Evolutionary conservation across 345 rosid species (phyloP), one percentile per base, ranked within the genome.

Genomic region (Carallia pectinifolia): DNA sequence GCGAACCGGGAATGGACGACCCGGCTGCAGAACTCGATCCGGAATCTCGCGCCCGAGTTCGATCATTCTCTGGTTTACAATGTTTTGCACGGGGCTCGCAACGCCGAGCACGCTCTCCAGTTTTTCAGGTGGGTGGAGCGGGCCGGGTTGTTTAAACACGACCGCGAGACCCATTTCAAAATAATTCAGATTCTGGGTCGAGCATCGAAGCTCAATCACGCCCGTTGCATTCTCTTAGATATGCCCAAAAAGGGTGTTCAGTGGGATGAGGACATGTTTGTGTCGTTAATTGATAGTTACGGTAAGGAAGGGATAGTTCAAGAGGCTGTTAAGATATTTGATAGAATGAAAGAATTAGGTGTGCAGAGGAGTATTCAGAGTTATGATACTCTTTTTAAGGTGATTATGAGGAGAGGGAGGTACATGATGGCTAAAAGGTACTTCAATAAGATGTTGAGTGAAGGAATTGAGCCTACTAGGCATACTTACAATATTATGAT

Each of bases 51-150:
- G 15, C 91, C 96, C 7, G 86, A 83, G 58, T 93, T 92, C 71
- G 96, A 91, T 62, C 85, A 86, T 68, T 76, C 95, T 4, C 65
- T 93, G 12, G 96, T 91, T 7, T 91, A 91, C 68, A 93, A 91
- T 47, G 97, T 91, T 1, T 75, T 89, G 68, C 96, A 93, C 63
- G 80, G 89, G 15, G 89, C 98, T 4, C 81, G 77, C 62, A 84
- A 84, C 62, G 71, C 86, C 50, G 98, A 91, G 29, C 98, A 90
- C 48, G 98, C 96, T 53, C 96, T 93, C 73, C 98, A 93, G 70
- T 93, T 93, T 85, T 93, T 89, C 74, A 79, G 98, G 59, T 93
- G 96, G 98, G 85, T 93, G 6, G 96, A 93, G 80, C 92, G 98
- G 71, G 75, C 96, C 17, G 94, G 94, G 13, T 78, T 91, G 80